Conservation (phyloP, 2,329 filamentous ascomycete species). For the Davidsoniella neocaledoniae region DNA sequence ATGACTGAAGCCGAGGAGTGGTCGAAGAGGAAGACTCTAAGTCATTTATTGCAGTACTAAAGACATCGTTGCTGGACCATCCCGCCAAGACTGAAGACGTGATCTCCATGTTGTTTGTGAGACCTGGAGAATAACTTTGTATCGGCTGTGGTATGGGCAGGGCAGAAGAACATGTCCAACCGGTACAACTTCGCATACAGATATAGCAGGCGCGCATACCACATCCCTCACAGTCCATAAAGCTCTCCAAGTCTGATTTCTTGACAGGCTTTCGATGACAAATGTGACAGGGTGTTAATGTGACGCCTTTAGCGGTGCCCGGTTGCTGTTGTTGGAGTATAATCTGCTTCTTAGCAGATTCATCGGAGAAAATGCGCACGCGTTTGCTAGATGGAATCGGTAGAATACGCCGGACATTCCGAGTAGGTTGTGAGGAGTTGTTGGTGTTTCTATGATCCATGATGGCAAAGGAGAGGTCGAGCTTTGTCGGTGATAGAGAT, state of each 20-base stretch:
- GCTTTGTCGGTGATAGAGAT: not conserved
- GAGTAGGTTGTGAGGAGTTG: not conserved
- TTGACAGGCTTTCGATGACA: slow-evolving; percentile 49
- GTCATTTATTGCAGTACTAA: too few relatives aligned
- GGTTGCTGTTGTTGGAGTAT: slow-evolving; percentile 10
- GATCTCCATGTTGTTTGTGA: not conserved
- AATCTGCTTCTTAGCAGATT: not conserved
- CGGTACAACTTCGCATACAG: slow-evolving; percentile 48
- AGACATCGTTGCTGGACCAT: too few relatives aligned
- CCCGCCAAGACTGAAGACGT: too few relatives aligned
- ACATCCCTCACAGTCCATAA: slow-evolving; percentile 46
- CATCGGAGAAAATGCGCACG: not conserved
- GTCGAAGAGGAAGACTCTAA: too few relatives aligned
- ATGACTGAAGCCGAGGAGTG: too few relatives aligned
- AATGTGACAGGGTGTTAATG: slow-evolving; percentile 44
- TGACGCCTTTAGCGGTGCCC: not conserved
- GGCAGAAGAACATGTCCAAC: slow-evolving; percentile 20
- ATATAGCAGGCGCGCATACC: slow-evolving; percentile 47
- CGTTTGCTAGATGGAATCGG: slow-evolving; percentile 1
- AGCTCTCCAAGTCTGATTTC: slow-evolving; percentile 48
- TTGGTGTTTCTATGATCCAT: not conserved
- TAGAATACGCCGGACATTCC: slow-evolving; percentile 3
- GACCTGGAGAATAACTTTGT: slow-evolving; percentile 11
- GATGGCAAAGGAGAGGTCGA: not conserved
- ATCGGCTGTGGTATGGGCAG: too few relatives aligned